These are phyloP conservation scores for Ricinus communis DNA, from an alignment of 345 rosid genomes.

Conservation along the genomic window DNA sequence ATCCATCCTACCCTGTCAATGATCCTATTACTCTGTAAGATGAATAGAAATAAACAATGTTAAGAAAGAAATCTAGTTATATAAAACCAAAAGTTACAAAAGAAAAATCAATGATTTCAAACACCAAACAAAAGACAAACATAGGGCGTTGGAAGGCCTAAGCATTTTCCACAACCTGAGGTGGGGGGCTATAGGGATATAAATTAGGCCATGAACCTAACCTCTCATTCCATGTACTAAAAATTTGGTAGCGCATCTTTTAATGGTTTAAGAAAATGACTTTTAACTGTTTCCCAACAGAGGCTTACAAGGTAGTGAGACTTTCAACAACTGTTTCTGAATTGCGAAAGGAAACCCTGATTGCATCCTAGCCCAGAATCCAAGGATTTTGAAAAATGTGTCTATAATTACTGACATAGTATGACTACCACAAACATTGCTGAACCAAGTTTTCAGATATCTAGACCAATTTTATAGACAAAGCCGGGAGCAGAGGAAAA, in stretches of 20 bases:
- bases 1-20: too few species aligned
- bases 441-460: background rate
- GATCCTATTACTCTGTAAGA: too few species aligned
- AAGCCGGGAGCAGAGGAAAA: too few species aligned
- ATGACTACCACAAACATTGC: background rate
- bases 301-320: background rate
- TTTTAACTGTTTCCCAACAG: too few species aligned
- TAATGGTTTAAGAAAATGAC: background rate
- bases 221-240: background rate
- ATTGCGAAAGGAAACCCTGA: background rate
- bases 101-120: background rate
- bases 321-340: conserved; percentile 2
- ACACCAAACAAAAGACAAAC: background rate
- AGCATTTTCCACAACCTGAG: background rate
- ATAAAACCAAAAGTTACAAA: too few species aligned
- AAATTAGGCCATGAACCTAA: background rate
- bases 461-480: background rate
- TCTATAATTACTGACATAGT: background rate
- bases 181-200: background rate
- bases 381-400: background rate
- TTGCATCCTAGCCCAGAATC: background rate
- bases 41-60: too few species aligned
- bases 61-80: too few species aligned
- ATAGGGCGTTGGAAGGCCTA: background rate
- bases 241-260: background rate